Evolutionary conservation across 208 protist genomes (phyloP), one percentile per base, ranked within the genome.

Genomic region (Trypanosoma congolense): DNA sequence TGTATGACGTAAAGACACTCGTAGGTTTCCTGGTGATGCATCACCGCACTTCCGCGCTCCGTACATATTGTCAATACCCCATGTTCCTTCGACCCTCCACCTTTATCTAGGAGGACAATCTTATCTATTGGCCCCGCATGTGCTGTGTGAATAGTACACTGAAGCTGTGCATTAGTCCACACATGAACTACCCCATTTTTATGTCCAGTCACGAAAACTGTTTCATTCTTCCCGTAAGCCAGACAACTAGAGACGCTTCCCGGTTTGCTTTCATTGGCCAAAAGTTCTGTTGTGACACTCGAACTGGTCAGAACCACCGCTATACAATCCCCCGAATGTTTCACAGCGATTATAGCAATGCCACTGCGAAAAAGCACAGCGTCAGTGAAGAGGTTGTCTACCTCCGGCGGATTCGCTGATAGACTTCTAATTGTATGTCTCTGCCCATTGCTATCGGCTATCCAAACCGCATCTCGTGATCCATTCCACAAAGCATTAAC

Each of bases 41-140:
- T 65, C 46, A 74, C 82, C 2, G 87, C 67, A 0, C 73, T 89
- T 26, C 85, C 85, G 53, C 75, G 63, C 25, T 70, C 61, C 0
- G 70, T 75, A 49, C 65, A 83, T 6, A 83, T 71, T 22, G 75
- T 86, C 12, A 86, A 49, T 49, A 92, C 84, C n/a, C 63, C 56
- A 4, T 63, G 59, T 43, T 80, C 74, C 44, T 73, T 56, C 18
- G 53, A 45, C 30, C 77, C 68, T 30, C 31, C 48, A 47, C 35
- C 53, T 42, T 4, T 3, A 43, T 54, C 21, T 33, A 64, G 50
- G 38, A 47, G 30, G 8, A 64, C 41, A 26, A 70, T 35, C 44
- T 56, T 62, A 29, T 70, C 52, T 30, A 65, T 40, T 33, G 19
- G 25, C 22, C 56, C 56, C 24, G 64, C 49, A 24, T 70, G 64